Evolutionary conservation across 768 basidiomycete genomes (phyloP).

Genomic region (Guyanaporus albipodus): DNA sequence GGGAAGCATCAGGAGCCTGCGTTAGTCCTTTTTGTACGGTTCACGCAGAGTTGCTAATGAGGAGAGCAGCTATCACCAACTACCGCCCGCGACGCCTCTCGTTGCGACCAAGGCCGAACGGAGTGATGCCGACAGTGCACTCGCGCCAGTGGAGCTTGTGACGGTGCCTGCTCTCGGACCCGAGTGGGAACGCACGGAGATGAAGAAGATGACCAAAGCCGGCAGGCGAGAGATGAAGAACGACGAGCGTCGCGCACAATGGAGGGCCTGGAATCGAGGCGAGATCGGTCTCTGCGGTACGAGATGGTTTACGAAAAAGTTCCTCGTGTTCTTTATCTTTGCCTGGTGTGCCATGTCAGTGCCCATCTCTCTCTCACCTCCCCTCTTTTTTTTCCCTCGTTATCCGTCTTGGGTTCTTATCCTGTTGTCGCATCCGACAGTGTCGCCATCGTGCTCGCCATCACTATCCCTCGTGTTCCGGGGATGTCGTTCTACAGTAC

Average conservation of each 20-base stretch:
- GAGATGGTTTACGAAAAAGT: conserved; percentile 67
- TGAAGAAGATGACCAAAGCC: conserved; percentile 71
- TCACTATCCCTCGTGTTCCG: conserved; percentile 84
- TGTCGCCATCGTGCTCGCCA: conserved; percentile 64
- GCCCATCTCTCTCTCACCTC: neutral
- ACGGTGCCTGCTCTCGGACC: conserved; percentile 90
- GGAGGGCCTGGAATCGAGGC: conserved; percentile 75
- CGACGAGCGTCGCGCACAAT: conserved; percentile 52
- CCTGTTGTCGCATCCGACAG: conserved; percentile 33
- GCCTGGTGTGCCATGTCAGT: conserved; percentile 54
- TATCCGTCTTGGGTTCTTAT: conserved; percentile 1
- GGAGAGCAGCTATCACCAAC: conserved; percentile 41
- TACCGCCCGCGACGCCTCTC: conserved; percentile 29
- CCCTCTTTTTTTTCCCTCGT: too few relatives aligned
- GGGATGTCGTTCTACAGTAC: conserved; percentile 55
- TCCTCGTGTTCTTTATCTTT: conserved; percentile 67
- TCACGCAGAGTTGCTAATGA: conserved; percentile 7
- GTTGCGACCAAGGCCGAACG: conserved; percentile 35
- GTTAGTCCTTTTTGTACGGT: conserved; percentile 34
- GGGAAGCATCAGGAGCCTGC: conserved; percentile 39
- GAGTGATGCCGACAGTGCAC: conserved; percentile 29
- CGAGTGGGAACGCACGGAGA: conserved; percentile 82
- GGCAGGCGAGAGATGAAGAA: conserved; percentile 61
- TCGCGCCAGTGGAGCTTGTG: conserved; percentile 74
- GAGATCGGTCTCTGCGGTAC: conserved; percentile 75